A percentile compares a stretch with the other conserved stretches of the same genome.
Evolutionary conservation across 2,329 filamentous ascomycete genomes (phyloP).

Genomic region (Mycosphaerella sp.): DNA sequence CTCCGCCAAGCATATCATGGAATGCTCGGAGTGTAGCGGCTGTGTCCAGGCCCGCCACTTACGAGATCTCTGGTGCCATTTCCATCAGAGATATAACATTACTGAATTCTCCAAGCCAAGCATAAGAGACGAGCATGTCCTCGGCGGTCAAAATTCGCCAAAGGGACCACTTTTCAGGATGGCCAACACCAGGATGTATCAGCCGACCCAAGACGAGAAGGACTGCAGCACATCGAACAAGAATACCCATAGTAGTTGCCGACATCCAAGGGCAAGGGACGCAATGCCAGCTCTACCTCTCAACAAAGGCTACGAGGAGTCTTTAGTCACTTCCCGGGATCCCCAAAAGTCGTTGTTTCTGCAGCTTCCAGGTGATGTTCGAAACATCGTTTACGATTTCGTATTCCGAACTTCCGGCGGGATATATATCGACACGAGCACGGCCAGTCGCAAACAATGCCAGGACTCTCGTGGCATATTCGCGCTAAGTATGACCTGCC

Average conservation of each 20-base stretch:
- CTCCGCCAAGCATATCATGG: constrained; percentile 3
- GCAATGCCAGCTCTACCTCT: too few relatives aligned
- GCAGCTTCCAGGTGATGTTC: constrained; percentile 14
- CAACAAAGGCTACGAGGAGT: background rate
- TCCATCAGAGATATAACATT: constrained; percentile 7
- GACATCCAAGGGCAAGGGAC: too few relatives aligned
- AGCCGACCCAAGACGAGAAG: background rate
- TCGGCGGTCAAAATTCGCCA: background rate
- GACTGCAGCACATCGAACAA: background rate
- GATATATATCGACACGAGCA: constrained; percentile 12
- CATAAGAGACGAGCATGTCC: background rate
- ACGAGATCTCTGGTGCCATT: constrained; percentile 15
- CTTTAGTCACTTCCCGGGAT: background rate
- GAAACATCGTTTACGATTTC: constrained; percentile 18
- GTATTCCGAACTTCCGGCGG: constrained; percentile 12
- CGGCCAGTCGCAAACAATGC: background rate
- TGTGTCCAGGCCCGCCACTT: constrained; percentile 18
- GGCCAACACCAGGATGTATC: background rate
- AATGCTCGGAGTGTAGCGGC: constrained; percentile 15
- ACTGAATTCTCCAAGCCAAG: background rate
- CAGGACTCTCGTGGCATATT: constrained; percentile 3
- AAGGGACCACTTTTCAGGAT: background rate
- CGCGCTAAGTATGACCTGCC: constrained; percentile 13
- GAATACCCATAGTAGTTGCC: background rate
- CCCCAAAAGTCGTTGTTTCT: constrained; percentile 5